Evolutionary conservation across 805 yeast genomes (phyloP), one percentile per base, ranked within the genome.

Genomic region (Metschnikowia cerradonensis): DNA sequence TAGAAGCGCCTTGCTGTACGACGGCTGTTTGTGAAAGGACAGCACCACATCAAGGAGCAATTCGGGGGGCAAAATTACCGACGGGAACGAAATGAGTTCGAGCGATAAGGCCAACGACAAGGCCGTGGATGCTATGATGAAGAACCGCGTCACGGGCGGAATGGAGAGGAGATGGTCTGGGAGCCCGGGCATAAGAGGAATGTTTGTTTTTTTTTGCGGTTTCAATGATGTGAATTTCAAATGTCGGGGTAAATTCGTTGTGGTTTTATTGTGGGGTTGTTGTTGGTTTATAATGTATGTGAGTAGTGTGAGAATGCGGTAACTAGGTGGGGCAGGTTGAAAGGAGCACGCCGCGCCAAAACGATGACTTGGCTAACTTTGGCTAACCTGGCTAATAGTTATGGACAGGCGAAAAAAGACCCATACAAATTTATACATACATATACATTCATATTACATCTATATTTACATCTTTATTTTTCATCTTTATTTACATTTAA

Each of bases 141-240:
- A 67, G 41, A 77, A 73, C 53, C 88, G 68, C 3, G 88, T 83
- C 23, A 83, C 81, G 3, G 86, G 84, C 1, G 88, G 88, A 6
- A 84, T 79, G 34, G 60, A 52, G 13, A 50, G 51, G 7, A 58
- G 49, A 19, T 49, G 55, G 26, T 56, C 59, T 13, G 54, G 43
- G 31, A 53, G 51, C 13, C 51, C 54, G 1, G 60, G 49, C 61
- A 58, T 58, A 23, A 6, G 14, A 17, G 39, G 6, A 0, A 15
- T 13, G 11, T 20, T 37, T 19, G 10, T 14, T 35, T 15, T 17
- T 17, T 17, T 2, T 17, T n/a, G 13, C 38, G 17, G 13, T n/a
- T 10, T 15, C 3, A 11, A 35, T 35, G 19, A 13, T 11, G 26
- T 37, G 38, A 22, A 6, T 36, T 36, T 8, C 3, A 15, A 34